Percentiles rank a stretch among this genome's conserved stretches.
These are phyloP conservation scores for Rubus parviflorus DNA, from an alignment of 306 rosid genomes.

Conservation along the genomic window DNA sequence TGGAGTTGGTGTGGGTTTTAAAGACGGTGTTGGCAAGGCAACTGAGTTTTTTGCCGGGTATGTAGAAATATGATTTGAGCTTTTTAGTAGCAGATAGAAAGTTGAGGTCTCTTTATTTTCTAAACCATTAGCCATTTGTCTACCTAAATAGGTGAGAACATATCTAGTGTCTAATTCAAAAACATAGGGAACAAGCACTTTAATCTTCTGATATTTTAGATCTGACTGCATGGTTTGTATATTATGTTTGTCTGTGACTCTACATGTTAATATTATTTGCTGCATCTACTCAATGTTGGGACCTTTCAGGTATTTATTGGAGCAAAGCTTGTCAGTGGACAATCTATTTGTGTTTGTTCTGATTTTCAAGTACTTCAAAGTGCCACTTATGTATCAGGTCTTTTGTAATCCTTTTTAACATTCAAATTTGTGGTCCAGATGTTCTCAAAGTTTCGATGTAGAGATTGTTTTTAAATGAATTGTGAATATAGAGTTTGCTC, in stretches of 20 bases:
- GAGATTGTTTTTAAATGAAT: not conserved
- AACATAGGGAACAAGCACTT: not conserved
- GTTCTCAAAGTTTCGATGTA: slow-evolving; percentile 22
- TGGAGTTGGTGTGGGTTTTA: slow-evolving; percentile 78
- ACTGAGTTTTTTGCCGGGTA: slow-evolving; percentile 94
- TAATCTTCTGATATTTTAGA: not conserved
- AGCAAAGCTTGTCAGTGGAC: slow-evolving; percentile 97
- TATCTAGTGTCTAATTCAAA: not conserved
- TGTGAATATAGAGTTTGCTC: slow-evolving; percentile 23
- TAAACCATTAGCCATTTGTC: not conserved
- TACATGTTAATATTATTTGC: not conserved
- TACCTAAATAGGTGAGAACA: not conserved
- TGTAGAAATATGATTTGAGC: slow-evolving; percentile 18
- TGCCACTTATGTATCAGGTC: slow-evolving; percentile 83
- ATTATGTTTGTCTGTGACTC: not conserved
- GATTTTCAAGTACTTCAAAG: slow-evolving; percentile 87
- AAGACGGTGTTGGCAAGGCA: slow-evolving; percentile 75
- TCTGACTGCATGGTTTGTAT: not conserved
- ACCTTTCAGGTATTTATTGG: slow-evolving; percentile 69
- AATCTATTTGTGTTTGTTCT: slow-evolving; percentile 91
- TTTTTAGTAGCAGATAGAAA: not conserved
- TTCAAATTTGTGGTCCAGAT: slow-evolving; percentile 15
- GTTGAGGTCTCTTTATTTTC: not conserved
- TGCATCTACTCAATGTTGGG: not conserved
- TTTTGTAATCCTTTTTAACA: slow-evolving; percentile 24